phyloP scores from a whole-genome alignment of 129 eudicot genomes.

The Artemisia argyi region DNA sequence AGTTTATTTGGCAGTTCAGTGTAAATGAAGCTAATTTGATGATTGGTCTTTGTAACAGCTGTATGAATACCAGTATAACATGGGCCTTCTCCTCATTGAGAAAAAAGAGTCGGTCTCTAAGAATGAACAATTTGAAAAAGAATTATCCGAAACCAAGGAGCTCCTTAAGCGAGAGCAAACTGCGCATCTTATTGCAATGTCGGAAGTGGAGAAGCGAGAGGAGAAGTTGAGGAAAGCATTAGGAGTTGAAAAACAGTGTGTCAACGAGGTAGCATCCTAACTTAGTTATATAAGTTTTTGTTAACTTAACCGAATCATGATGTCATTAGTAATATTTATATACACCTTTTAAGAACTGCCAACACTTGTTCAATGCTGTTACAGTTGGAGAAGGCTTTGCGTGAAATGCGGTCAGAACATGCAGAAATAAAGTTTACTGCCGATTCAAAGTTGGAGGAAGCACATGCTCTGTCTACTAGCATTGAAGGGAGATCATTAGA shows the following conservation, averaged over 20 bases:
- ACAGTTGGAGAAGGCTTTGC: slow-evolving; percentile 93
- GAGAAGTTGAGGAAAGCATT: slow-evolving; percentile 86
- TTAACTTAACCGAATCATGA: slow-evolving; percentile 3
- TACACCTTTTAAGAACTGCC: too few relatives aligned
- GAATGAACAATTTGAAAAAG: slow-evolving; percentile 63
- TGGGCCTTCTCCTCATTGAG: slow-evolving; percentile 96
- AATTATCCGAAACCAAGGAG: slow-evolving; percentile 54
- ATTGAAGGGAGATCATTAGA: slow-evolving; percentile 88
- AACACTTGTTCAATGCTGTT: slow-evolving; percentile 22
- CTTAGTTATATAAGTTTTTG: slow-evolving; percentile 8
- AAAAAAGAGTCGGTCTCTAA: slow-evolving; percentile 81
- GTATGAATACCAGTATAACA: slow-evolving; percentile 93
- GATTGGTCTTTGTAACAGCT: slow-evolving; percentile 50
- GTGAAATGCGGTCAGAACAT: slow-evolving; percentile 87
- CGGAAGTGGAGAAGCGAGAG: slow-evolving; percentile 91
- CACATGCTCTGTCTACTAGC: slow-evolving; percentile 67
- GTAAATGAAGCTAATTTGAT: slow-evolving; percentile 17
- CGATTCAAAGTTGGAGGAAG: slow-evolving; percentile 90
- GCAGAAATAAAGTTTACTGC: slow-evolving; percentile 94
- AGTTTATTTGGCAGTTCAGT: slow-evolving; percentile 11
- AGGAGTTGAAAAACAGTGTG: slow-evolving; percentile 93
- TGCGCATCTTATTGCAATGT: slow-evolving; percentile 66
- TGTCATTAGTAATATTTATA: slow-evolving; percentile 11
- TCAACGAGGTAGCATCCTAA: slow-evolving; percentile 58
- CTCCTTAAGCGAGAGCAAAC: slow-evolving; percentile 71